These are phyloP conservation scores for Aspergillus leporis DNA, from an alignment of 495 filamentous ascomycete species.

Conservation along the genomic window DNA sequence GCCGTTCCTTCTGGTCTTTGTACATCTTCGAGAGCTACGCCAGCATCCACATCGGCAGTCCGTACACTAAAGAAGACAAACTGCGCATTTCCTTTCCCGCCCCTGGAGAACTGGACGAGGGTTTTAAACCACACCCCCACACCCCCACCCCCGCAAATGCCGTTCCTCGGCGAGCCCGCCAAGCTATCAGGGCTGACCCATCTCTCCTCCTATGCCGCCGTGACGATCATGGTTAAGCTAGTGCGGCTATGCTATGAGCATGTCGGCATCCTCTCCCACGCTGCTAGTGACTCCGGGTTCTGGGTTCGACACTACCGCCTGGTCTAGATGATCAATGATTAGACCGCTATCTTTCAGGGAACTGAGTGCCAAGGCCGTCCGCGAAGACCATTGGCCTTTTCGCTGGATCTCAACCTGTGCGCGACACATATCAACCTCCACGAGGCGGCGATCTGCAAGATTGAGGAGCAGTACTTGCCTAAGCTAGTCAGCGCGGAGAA, in stretches of 20 bases:
- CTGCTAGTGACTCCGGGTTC: neutral
- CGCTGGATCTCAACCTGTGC: neutral
- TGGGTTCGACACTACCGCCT: neutral
- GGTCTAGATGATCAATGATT: neutral
- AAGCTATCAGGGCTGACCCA: too few species aligned
- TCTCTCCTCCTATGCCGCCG: too few species aligned
- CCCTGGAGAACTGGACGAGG: neutral
- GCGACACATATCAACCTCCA: neutral
- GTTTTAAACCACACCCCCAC: too few species aligned
- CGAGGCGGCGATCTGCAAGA: neutral
- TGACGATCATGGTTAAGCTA: neutral
- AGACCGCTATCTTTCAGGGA: neutral
- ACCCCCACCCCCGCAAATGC: neutral
- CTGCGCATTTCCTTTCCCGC: neutral
- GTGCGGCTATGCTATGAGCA: neutral
- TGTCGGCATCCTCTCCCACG: neutral
- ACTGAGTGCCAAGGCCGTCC: neutral
- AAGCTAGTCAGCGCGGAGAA: neutral
- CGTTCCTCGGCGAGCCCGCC: too few species aligned
- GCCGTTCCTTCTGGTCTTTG: constrained; percentile 14
- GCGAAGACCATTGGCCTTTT: neutral
- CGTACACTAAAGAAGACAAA: neutral
- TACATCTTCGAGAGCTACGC: constrained; percentile 16
- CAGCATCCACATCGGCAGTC: constrained; percentile 3
- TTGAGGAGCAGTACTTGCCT: neutral